phyloP scores from a whole-genome alignment of 2,329 filamentous ascomycete genomes.

The Pseudogymnoascus sp. region DNA sequence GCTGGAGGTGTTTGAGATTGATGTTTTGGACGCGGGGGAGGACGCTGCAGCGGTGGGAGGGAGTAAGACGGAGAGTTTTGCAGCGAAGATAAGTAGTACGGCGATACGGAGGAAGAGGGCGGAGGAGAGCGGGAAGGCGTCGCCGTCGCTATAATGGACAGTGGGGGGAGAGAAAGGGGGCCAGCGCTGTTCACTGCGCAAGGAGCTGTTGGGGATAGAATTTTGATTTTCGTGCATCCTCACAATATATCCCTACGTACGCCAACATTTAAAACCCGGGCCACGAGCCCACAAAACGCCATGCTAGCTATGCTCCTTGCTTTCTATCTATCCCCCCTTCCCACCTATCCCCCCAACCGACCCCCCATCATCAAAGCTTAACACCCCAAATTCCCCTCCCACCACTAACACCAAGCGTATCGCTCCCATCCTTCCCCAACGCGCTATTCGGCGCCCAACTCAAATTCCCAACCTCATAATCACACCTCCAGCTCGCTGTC shows the following conservation, averaged over 20 bases:
- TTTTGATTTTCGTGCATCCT: neutral
- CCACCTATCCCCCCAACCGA: neutral
- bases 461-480: slow-evolving; percentile 78
- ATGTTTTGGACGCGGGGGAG: slow-evolving; percentile 67
- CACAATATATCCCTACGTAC: slow-evolving; percentile 1
- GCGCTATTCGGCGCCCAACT: slow-evolving; percentile 72
- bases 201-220: neutral
- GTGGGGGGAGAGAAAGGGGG: neutral
- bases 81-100: slow-evolving; percentile 84
- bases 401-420: slow-evolving; percentile 77
- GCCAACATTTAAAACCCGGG: neutral
- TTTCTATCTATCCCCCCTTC: neutral
- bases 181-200: neutral
- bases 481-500: slow-evolving; percentile 72
- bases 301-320: neutral
- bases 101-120: slow-evolving; percentile 56
- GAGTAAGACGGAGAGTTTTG: slow-evolving; percentile 53
- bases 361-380: slow-evolving; percentile 8
- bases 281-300: neutral
- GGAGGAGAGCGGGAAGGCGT: slow-evolving; percentile 14
- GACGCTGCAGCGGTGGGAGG: slow-evolving; percentile 31
- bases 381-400: slow-evolving; percentile 72
- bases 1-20: slow-evolving; percentile 79
- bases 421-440: slow-evolving; percentile 59
- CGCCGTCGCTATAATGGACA: neutral